A percentile compares a stretch with the other conserved stretches of the same genome.
Conservation (phyloP, 345 rosid genomes). For the Linum usitatissimum region DNA sequence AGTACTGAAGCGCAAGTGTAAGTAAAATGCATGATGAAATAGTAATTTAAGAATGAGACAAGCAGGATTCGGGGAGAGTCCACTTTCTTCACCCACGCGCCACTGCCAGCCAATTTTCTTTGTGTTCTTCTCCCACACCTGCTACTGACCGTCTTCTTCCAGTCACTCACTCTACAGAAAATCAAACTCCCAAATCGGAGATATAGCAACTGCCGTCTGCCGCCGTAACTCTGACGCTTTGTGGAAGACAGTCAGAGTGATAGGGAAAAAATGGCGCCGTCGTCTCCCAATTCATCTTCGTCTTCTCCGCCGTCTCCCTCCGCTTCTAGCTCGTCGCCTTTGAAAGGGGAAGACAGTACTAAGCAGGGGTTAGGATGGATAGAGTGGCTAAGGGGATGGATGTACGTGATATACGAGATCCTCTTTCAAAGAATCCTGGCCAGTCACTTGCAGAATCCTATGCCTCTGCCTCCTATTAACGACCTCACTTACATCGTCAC, state of each 20-base stretch:
- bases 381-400: conserved; percentile 92
- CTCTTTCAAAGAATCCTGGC: conserved; percentile 81
- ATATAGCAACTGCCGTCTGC: too few species aligned
- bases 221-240: neutral
- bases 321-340: neutral
- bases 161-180: neutral
- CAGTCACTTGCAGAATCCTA: conserved; percentile 65
- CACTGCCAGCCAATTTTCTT: too few species aligned
- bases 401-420: conserved; percentile 52
- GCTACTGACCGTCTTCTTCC: neutral
- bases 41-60: too few species aligned
- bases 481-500: conserved; percentile 81
- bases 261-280: neutral
- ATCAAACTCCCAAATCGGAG: neutral
- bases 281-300: neutral
- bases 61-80: too few species aligned
- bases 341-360: conserved; percentile 19
- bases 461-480: conserved; percentile 68
- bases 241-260: neutral
- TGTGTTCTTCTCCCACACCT: neutral
- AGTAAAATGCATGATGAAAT: too few species aligned
- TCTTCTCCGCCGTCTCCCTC: neutral
- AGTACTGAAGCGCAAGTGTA: too few species aligned
- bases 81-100: too few species aligned
- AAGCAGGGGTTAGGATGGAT: conserved; percentile 80